These are phyloP conservation scores for Ailanthus altissimus DNA, from an alignment of 345 rosid species.

Conservation along the genomic window DNA sequence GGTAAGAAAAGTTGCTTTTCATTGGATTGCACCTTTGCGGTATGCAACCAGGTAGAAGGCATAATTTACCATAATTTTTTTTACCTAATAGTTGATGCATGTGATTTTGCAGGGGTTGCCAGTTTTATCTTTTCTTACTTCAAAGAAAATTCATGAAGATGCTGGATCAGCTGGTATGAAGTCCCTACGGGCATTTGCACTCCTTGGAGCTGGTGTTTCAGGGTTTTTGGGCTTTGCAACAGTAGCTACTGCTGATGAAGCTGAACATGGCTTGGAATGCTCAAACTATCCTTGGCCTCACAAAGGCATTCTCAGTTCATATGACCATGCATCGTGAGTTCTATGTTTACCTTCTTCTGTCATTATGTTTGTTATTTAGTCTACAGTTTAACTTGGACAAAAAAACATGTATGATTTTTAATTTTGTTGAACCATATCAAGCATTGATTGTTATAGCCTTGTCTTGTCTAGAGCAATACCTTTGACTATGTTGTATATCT, in stretches of 20 bases:
- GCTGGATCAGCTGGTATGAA: slow-evolving; percentile 57
- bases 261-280: slow-evolving; percentile 87
- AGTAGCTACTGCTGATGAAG: slow-evolving; percentile 92
- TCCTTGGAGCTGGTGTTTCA: slow-evolving; percentile 86
- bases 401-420: neutral
- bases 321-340: slow-evolving; percentile 99
- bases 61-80: neutral
- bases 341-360: slow-evolving; percentile 14
- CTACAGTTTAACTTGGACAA: neutral
- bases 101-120: slow-evolving; percentile 57
- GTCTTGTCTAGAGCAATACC: neutral
- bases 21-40: neutral
- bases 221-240: slow-evolving; percentile 80
- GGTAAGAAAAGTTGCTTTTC: neutral
- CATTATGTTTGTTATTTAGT: slow-evolving; percentile 1
- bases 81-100: slow-evolving; percentile 20
- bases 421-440: neutral
- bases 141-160: slow-evolving; percentile 68
- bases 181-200: slow-evolving; percentile 61
- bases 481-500: neutral
- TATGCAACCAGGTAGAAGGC: neutral
- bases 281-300: slow-evolving; percentile 99
- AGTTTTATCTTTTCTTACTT: slow-evolving; percentile 50
- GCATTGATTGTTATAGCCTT: neutral
- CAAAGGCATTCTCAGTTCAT: slow-evolving; percentile 92